Conservation (phyloP, 2,329 filamentous ascomycete genomes). For the Fusarium oxysporum region DNA sequence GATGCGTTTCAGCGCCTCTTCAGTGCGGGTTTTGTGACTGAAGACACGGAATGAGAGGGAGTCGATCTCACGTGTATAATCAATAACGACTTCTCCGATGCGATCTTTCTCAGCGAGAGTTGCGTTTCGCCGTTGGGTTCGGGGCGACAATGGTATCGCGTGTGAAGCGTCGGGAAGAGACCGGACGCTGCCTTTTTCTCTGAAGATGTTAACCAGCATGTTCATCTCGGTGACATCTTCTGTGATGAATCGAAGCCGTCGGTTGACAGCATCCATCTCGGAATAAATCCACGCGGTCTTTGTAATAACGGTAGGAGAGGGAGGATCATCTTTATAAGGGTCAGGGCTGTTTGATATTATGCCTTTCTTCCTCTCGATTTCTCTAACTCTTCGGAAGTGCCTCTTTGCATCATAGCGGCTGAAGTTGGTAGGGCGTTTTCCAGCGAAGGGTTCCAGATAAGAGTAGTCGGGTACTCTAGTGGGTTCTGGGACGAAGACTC, state of each 20-base stretch:
- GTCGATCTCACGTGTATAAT: not conserved
- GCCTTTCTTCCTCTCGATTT: not conserved
- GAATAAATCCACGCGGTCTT: slow-evolving; percentile 15
- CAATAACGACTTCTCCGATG: not conserved
- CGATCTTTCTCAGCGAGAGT: slow-evolving; percentile 16
- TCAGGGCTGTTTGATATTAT: not conserved
- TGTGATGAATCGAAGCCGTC: not conserved
- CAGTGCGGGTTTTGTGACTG: not conserved
- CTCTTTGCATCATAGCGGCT: not conserved
- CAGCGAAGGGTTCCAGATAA: not conserved
- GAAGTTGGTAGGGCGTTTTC: not conserved
- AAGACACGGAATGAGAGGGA: not conserved
- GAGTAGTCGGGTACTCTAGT: slow-evolving; percentile 17
- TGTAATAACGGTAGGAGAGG: slow-evolving; percentile 1
- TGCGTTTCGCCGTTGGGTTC: not conserved
- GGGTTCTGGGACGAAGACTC: not conserved
- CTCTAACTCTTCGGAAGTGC: not conserved
- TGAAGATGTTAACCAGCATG: slow-evolving; percentile 1
- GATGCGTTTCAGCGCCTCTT: not conserved
- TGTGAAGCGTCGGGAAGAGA: not conserved
- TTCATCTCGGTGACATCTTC: not conserved
- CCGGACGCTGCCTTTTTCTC: not conserved
- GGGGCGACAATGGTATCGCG: not conserved
- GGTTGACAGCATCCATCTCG: slow-evolving; percentile 15
- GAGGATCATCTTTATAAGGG: not conserved